Conservation (phyloP, 208 protist species). For the Acanthamoeba culbertsoni region DNA sequence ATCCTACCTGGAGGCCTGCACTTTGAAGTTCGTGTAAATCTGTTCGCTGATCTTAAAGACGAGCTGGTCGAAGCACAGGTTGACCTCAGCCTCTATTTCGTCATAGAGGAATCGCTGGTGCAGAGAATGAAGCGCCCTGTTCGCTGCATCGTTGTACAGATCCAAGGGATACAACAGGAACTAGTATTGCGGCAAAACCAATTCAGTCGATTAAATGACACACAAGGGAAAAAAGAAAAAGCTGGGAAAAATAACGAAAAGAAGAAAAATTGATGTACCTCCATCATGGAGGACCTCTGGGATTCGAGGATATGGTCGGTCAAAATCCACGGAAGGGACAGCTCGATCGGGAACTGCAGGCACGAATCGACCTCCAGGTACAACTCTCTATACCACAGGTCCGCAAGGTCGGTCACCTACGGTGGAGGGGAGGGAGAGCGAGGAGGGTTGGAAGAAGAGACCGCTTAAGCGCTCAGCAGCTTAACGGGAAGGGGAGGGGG, state of each 20-base stretch:
- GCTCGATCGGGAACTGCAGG: constrained; percentile 84
- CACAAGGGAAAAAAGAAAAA: no score
- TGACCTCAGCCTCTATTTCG: constrained; percentile 85
- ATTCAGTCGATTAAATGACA: no score
- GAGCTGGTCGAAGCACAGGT: constrained; percentile 85
- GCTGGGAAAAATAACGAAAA: no score
- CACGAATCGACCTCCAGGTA: constrained; percentile 82
- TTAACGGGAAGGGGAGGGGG: no score
- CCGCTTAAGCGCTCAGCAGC: no score
- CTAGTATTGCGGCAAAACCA: no score
- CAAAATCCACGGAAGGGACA: constrained; percentile 86
- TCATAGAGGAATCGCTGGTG: constrained; percentile 81
- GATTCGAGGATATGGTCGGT: constrained; percentile 79
- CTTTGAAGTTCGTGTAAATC: constrained; percentile 81
- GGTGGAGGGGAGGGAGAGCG: no score
- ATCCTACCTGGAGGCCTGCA: constrained; percentile 55
- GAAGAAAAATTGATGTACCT: no score
- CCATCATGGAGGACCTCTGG: constrained; percentile 63
- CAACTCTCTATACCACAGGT: constrained; percentile 86
- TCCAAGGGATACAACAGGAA: constrained; percentile 83
- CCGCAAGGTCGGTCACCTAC: constrained; percentile 76
- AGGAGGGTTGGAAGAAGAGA: no score
- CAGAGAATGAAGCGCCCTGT: constrained; percentile 73
- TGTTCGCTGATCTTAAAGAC: constrained; percentile 80
- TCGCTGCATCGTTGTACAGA: constrained; percentile 85